Conservation (phyloP, 495 filamentous ascomycete genomes). For the Xylona heveae region DNA sequence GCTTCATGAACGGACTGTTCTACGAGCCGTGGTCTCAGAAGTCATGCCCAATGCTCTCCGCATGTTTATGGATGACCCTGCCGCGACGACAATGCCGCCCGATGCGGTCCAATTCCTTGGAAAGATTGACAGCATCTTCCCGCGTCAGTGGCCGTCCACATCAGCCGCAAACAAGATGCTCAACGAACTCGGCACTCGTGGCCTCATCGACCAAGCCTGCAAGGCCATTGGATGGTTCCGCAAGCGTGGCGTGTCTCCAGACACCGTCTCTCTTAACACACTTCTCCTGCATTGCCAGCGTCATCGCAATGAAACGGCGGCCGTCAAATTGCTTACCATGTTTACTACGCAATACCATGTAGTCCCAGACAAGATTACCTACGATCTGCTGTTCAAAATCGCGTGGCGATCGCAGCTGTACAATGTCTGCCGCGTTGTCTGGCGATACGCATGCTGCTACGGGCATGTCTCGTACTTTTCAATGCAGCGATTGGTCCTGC, state of each 20-base stretch:
- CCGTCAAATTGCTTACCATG: background rate
- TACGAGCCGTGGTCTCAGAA: background rate
- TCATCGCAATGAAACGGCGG: background rate
- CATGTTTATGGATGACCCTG: background rate
- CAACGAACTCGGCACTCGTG: slow-evolving; percentile 2
- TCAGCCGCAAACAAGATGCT: slow-evolving; percentile 1
- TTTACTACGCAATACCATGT: background rate
- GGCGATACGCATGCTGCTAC: slow-evolving; percentile 5
- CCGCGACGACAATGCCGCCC: background rate
- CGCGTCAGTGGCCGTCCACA: slow-evolving; percentile 1
- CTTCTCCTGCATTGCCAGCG: slow-evolving; percentile 1
- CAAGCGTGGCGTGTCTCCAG: background rate
- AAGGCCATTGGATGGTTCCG: slow-evolving; percentile 1
- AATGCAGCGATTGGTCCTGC: slow-evolving; percentile 1
- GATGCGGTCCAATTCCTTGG: slow-evolving; percentile 2
- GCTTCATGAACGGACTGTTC: background rate
- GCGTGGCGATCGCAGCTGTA: slow-evolving; percentile 2
- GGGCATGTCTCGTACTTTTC: slow-evolving; percentile 1
- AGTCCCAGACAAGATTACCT: slow-evolving; percentile 3
- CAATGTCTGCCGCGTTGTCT: slow-evolving; percentile 5
- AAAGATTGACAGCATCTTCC: slow-evolving; percentile 2
- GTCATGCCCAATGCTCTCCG: too few species aligned
- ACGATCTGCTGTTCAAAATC: slow-evolving; percentile 2
- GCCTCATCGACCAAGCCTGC: slow-evolving; percentile 1
- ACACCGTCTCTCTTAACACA: slow-evolving; percentile 5